Base-by-base conservation (phyloP, 306 rosid genomes). In the Prunus davidiana region DNA sequence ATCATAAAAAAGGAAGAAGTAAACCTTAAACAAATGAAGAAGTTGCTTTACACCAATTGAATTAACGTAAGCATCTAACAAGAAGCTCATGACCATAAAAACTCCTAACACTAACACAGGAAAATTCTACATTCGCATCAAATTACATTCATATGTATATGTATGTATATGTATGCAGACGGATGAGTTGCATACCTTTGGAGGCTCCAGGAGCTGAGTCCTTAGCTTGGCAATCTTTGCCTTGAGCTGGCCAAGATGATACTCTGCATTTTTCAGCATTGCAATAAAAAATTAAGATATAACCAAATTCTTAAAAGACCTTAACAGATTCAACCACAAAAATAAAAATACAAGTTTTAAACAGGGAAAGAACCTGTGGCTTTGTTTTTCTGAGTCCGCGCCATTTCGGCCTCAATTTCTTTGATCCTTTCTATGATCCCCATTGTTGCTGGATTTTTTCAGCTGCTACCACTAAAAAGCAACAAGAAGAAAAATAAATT, bases 211-310 rank as follows among this genome's bases (percentile, higher is more conserved):
- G 8, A 96, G 87, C 63, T 96, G 99, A 68, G 99, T 96, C 88
- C 99, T 89, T 41, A 96, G 80, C 84, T 88, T 96, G 45, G 99
- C 99, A 55, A 96, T 96, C 93, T 96, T 96, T 8, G 99, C 99
- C 87, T 96, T 96, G 81, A 96, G 99, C 90, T 96, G 99, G 79
- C 99, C 99, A 67, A 96, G 98, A 88, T 96, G 99, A 82, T 96
- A 96, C 85, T 96, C 99, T 96, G 84, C 82, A 74, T 46, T 18
- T 63, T 54, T 54, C 67, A 51, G 25, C 56, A 46, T 77, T 71
- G 49, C 15, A 49, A 69, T 55, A 16, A 57, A 72, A 32, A 25
- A 38, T 34, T 8, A 64, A 32, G 10, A 15, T 22, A 60, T 24
- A 71, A 22, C 34, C 22, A n/a, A 65, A 76, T 73, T 67, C 50